Conservation (phyloP, 2,329 filamentous ascomycete species). For the Penicillium oxalicum region DNA sequence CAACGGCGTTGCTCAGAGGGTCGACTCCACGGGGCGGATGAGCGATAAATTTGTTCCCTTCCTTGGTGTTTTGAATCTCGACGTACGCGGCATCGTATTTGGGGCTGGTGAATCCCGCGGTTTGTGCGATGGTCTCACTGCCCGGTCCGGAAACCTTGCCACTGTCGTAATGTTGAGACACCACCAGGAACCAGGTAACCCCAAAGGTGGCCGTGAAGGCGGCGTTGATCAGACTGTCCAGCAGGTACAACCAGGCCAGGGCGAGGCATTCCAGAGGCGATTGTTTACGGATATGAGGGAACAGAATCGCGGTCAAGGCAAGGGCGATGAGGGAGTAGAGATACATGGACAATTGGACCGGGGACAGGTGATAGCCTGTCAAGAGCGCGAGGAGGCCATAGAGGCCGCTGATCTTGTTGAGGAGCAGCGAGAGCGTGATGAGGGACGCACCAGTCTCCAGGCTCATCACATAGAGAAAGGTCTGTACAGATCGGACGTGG, state of each 20-base stretch:
- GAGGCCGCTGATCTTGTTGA: slow-evolving; percentile 88
- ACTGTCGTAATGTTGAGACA: slow-evolving; percentile 52
- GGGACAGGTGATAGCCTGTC: slow-evolving; percentile 76
- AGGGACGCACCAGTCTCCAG: slow-evolving; percentile 81
- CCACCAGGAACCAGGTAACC: slow-evolving; percentile 76
- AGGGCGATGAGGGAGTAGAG: slow-evolving; percentile 75
- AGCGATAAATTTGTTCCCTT: slow-evolving; percentile 44
- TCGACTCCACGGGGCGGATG: slow-evolving; percentile 40
- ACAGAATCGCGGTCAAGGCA: slow-evolving; percentile 60
- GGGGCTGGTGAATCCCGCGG: slow-evolving; percentile 59
- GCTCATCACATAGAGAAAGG: slow-evolving; percentile 78
- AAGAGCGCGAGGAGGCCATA: slow-evolving; percentile 86
- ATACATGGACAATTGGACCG: slow-evolving; percentile 84
- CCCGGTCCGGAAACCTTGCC: slow-evolving; percentile 44
- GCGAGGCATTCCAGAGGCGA: slow-evolving; percentile 72
- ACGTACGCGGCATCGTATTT: slow-evolving; percentile 56
- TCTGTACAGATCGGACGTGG: slow-evolving; percentile 47
- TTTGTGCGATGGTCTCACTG: slow-evolving; percentile 53
- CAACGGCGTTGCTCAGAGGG: slow-evolving; percentile 58
- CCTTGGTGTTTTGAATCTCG: slow-evolving; percentile 42
- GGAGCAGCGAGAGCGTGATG: slow-evolving; percentile 72
- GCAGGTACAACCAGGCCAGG: slow-evolving; percentile 76
- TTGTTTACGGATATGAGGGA: slow-evolving; percentile 73
- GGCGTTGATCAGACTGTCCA: slow-evolving; percentile 77
- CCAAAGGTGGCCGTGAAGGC: slow-evolving; percentile 78